These are phyloP conservation scores for Epithele typhae DNA, from an alignment of 768 basidiomycete species.

Conservation along the genomic window DNA sequence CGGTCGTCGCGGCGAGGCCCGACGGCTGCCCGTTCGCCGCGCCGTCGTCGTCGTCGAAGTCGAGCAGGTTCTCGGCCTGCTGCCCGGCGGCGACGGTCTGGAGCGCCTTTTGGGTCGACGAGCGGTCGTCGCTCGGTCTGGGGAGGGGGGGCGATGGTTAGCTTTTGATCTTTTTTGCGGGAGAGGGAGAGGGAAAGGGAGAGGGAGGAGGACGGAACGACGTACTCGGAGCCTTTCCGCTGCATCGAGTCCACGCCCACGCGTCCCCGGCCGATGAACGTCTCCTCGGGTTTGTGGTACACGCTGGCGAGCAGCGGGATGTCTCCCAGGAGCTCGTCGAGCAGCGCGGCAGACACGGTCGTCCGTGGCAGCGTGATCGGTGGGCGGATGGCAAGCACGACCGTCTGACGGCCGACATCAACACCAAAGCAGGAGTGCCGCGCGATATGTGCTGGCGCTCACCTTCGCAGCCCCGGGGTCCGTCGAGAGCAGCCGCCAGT, in stretches of 20 bases:
- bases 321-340: slow-evolving; percentile 91
- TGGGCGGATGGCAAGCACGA: slow-evolving; percentile 88
- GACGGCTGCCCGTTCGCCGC: slow-evolving; percentile 53
- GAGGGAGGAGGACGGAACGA: slow-evolving; percentile 6
- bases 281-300: slow-evolving; percentile 96
- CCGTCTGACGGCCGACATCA: too few species aligned
- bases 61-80: slow-evolving; percentile 91
- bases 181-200: not conserved
- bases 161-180: too few species aligned
- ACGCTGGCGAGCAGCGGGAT: slow-evolving; percentile 88
- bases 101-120: slow-evolving; percentile 77
- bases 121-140: slow-evolving; percentile 64
- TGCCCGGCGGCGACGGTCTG: slow-evolving; percentile 89
- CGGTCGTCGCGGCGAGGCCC: slow-evolving; percentile 73
- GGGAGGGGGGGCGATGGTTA: too few species aligned
- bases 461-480: slow-evolving; percentile 97
- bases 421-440: not conserved
- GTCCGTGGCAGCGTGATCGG: slow-evolving; percentile 92
- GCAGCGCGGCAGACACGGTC: slow-evolving; percentile 78
- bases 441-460: not conserved
- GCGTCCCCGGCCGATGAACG: slow-evolving; percentile 90
- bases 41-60: slow-evolving; percentile 79
- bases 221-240: slow-evolving; percentile 58
- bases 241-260: slow-evolving; percentile 79
- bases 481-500: slow-evolving; percentile 92